Conservation (phyloP, 352 stramenopile species). For the Phytophthora constricta region DNA sequence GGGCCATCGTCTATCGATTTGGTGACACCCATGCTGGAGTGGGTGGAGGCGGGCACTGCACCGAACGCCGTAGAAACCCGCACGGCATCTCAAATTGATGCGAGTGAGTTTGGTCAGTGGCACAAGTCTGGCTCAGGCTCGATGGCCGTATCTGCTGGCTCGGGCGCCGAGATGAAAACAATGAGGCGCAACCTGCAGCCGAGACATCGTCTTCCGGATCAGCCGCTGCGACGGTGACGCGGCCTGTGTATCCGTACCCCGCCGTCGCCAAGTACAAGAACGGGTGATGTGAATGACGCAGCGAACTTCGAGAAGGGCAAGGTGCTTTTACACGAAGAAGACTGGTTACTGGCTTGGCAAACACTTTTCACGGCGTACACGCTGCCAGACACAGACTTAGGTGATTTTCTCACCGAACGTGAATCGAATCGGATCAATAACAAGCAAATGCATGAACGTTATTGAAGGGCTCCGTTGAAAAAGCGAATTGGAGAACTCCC, state of each 20-base stretch:
- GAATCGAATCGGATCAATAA: not conserved
- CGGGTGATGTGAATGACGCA: slow-evolving; percentile 33
- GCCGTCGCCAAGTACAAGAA: slow-evolving; percentile 39
- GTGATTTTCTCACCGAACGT: slow-evolving; percentile 1
- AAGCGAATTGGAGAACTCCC: no score
- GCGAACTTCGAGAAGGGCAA: slow-evolving; percentile 38
- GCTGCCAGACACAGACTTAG: no score
- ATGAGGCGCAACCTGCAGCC: slow-evolving; percentile 18
- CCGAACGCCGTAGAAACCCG: slow-evolving; percentile 41
- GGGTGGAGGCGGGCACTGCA: slow-evolving; percentile 40
- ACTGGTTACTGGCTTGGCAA: slow-evolving; percentile 34
- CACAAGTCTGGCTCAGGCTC: slow-evolving; percentile 23
- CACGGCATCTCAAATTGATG: slow-evolving; percentile 19
- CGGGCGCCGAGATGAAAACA: not conserved
- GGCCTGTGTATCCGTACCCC: slow-evolving; percentile 39
- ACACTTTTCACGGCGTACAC: slow-evolving; percentile 40
- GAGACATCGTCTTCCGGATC: slow-evolving; percentile 30
- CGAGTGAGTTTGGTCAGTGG: slow-evolving; percentile 42
- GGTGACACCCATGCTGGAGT: slow-evolving; percentile 53
- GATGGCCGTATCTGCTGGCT: slow-evolving; percentile 10
- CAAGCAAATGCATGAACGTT: not conserved
- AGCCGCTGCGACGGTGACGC: slow-evolving; percentile 26
- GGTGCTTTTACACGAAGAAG: slow-evolving; percentile 43
- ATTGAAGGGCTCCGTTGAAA: not conserved
- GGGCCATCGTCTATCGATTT: slow-evolving; percentile 49